Percentiles rank a stretch among this genome's conserved stretches.
phyloP scores from a whole-genome alignment of 116 monocot genomes.

The Posidonia oceanica region DNA sequence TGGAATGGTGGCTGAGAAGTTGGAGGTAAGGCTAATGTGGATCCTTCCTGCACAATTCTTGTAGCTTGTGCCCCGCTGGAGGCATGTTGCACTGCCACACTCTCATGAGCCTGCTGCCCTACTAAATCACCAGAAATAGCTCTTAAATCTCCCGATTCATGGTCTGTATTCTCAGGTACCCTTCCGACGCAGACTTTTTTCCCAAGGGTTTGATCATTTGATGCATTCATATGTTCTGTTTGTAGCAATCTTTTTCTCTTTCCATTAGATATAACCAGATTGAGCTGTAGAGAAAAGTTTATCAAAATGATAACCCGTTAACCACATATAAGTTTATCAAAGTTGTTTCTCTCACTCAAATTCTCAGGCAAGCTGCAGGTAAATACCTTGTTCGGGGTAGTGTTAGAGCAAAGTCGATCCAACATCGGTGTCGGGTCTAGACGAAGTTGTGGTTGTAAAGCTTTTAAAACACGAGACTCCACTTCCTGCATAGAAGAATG shows the following conservation, averaged over 20 bases:
- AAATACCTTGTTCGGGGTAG: constrained; percentile 43
- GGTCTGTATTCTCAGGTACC: constrained; percentile 26
- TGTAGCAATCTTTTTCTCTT: constrained; percentile 46
- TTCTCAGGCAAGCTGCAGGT: background rate
- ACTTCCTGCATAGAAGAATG: constrained; percentile 50
- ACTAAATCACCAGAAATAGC: constrained; percentile 20
- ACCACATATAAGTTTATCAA: background rate
- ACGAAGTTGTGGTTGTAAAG: constrained; percentile 64
- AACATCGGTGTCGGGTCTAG: constrained; percentile 69
- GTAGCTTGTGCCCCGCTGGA: constrained; percentile 23
- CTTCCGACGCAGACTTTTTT: constrained; percentile 70
- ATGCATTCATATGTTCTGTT: constrained; percentile 38
- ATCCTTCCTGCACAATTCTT: constrained; percentile 27
- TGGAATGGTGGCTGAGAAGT: constrained; percentile 37
- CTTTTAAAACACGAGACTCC: constrained; percentile 82
- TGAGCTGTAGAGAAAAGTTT: constrained; percentile 38
- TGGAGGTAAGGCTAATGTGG: constrained; percentile 26
- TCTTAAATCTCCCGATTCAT: constrained; percentile 21
- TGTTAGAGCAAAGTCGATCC: constrained; percentile 52
- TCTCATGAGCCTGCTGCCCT: constrained; percentile 27
- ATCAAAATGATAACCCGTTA: background rate
- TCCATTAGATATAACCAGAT: constrained; percentile 42
- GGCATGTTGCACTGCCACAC: constrained; percentile 15
- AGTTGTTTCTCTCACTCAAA: background rate
- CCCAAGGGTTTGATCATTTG: constrained; percentile 50